A percentile compares a stretch with the other conserved stretches of the same genome.
Conservation (phyloP, 805 yeast genomes). For the Candida gorgasii region DNA sequence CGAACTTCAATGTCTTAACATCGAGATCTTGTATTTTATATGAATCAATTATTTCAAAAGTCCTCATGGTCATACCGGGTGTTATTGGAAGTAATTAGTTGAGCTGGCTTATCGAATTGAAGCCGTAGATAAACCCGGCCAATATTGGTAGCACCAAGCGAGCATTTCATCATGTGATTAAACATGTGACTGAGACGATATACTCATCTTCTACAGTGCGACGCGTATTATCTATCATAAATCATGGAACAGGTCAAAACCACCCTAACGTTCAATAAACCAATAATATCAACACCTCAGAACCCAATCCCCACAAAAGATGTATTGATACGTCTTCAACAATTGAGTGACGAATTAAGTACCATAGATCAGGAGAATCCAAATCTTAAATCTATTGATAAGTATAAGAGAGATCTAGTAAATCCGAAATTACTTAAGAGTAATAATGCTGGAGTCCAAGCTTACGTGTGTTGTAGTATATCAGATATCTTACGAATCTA, state of each 20-base stretch:
- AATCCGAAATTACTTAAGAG: conserved; percentile 60
- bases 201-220: conserved; percentile 4
- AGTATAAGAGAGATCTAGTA: conserved; percentile 52
- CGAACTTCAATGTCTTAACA: conserved; percentile 23
- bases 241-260: conserved; percentile 3
- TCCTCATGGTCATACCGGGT: conserved; percentile 6
- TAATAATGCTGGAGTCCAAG: conserved; percentile 67
- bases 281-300: conserved; percentile 56
- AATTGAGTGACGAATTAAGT: conserved; percentile 63
- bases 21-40: conserved; percentile 22
- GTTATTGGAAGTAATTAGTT: background rate
- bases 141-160: too few relatives aligned
- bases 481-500: conserved; percentile 73
- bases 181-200: too few relatives aligned
- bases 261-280: conserved; percentile 19
- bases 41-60: conserved; percentile 21
- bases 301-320: conserved; percentile 64
- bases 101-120: too few relatives aligned
- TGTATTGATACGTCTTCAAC: conserved; percentile 54
- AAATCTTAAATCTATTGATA: conserved; percentile 43
- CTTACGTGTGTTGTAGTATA: conserved; percentile 69
- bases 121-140: too few relatives aligned
- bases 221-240: conserved; percentile 2
- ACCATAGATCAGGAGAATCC: conserved; percentile 53
- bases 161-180: too few relatives aligned